Conservation (phyloP, 257 asterid genomes). For the Vinca minor region DNA sequence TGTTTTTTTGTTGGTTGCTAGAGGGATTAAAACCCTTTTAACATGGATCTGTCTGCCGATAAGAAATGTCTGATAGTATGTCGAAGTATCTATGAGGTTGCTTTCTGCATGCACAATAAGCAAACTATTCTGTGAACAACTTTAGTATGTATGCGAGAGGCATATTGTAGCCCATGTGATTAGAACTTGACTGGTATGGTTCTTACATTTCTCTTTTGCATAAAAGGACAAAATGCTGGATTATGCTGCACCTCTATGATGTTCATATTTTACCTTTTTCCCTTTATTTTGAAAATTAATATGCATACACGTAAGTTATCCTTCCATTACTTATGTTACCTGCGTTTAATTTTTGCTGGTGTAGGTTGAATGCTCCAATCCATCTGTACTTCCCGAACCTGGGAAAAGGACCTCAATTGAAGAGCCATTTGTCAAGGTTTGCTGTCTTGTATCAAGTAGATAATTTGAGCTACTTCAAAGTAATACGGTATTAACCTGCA, state of each 20-base stretch:
- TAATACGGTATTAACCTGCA: constrained; percentile 12
- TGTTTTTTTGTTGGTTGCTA: too few species aligned
- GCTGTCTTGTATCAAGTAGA: neutral
- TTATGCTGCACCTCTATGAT: neutral
- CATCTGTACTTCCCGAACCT: constrained; percentile 93
- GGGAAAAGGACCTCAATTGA: constrained; percentile 84
- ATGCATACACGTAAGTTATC: neutral
- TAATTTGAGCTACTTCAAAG: neutral
- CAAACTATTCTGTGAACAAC: neutral
- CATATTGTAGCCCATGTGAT: neutral
- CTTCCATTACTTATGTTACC: neutral
- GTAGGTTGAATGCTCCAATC: constrained; percentile 94
- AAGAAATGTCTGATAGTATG: too few species aligned
- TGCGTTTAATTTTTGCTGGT: constrained; percentile 12
- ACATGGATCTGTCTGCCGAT: too few species aligned
- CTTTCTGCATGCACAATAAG: neutral
- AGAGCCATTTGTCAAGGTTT: constrained; percentile 94
- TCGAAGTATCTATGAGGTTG: too few species aligned
- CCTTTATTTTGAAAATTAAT: neutral
- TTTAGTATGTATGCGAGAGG: neutral
- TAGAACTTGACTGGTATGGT: neutral
- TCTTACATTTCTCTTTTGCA: too few species aligned
- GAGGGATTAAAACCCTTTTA: too few species aligned
- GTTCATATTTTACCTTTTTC: neutral
- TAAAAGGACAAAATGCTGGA: neutral